Evolutionary conservation across 257 asterid genomes (phyloP).

Genomic region (Solanum tarijense): DNA sequence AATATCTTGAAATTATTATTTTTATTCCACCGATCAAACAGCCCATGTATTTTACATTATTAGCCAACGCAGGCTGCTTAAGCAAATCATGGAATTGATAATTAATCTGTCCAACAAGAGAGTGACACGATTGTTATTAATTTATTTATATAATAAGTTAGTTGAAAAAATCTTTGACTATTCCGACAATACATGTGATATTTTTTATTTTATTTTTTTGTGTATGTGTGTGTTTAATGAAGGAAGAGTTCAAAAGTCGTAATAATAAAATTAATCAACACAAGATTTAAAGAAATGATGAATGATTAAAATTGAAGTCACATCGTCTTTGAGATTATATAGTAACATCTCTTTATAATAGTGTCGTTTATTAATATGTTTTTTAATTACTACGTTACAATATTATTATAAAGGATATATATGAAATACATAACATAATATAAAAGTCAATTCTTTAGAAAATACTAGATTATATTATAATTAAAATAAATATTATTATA

Average conservation of each 20-base stretch:
- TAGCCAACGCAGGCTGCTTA: constrained; percentile 6
- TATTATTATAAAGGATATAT: no score
- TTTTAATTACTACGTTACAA: accelerated
- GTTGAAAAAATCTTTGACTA: constrained; percentile 4
- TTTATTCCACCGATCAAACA: not conserved
- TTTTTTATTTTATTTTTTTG: not conserved
- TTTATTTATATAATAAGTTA: not conserved
- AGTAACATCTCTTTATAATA: not conserved
- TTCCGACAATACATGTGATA: constrained; percentile 27
- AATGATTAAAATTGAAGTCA: not conserved
- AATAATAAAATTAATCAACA: not conserved
- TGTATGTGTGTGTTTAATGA: not conserved
- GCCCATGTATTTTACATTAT: not conserved
- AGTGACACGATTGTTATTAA: constrained; percentile 6
- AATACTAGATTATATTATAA: no score
- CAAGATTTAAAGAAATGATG: not conserved
- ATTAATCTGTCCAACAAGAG: constrained; percentile 9
- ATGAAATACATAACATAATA: no score
- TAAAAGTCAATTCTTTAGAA: no score
- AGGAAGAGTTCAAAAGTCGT: not conserved
- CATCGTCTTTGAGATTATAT: not conserved
- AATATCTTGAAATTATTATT: not conserved
- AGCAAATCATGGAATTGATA: constrained; percentile 12
- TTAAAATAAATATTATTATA: no score
- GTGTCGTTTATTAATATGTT: no score